Evolutionary conservation across 1,139 yeast species (phyloP).

Genomic region (Pneumocystis wakefieldiae): DNA sequence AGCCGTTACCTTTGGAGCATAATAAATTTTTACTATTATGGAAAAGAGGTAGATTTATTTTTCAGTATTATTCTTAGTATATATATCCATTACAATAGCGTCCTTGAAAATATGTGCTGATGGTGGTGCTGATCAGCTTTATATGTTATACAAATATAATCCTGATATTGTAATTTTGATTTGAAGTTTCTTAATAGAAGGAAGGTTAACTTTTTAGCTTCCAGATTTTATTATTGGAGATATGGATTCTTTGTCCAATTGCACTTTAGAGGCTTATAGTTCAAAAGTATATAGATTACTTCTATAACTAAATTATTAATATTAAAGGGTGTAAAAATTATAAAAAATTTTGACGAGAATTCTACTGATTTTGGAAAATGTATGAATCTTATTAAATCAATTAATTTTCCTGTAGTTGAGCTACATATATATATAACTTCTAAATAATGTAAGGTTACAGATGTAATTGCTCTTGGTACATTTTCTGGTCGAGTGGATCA

Average conservation of each 20-base stretch:
- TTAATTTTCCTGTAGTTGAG: neutral
- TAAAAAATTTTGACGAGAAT: neutral
- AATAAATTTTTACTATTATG: neutral
- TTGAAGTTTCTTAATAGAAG: neutral
- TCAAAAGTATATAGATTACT: neutral
- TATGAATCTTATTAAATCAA: neutral
- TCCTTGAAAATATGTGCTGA: neutral
- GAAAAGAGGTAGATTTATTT: neutral
- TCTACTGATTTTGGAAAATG: neutral
- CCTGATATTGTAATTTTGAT: neutral
- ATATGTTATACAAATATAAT: neutral
- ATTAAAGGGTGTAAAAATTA: slow-evolving; percentile 1
- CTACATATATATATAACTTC: neutral
- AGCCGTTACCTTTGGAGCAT: neutral
- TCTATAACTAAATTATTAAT: neutral
- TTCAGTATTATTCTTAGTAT: neutral
- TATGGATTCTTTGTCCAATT: neutral
- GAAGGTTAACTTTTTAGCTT: neutral
- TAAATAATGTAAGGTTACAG: neutral
- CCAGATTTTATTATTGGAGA: slow-evolving; percentile 1
- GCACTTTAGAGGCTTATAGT: neutral
- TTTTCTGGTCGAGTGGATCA: slow-evolving; percentile 1
- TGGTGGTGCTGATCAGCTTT: neutral
- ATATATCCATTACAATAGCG: neutral
- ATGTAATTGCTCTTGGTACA: neutral